phyloP scores from a whole-genome alignment of 208 protist species.

The Trypanosoma brucei region DNA sequence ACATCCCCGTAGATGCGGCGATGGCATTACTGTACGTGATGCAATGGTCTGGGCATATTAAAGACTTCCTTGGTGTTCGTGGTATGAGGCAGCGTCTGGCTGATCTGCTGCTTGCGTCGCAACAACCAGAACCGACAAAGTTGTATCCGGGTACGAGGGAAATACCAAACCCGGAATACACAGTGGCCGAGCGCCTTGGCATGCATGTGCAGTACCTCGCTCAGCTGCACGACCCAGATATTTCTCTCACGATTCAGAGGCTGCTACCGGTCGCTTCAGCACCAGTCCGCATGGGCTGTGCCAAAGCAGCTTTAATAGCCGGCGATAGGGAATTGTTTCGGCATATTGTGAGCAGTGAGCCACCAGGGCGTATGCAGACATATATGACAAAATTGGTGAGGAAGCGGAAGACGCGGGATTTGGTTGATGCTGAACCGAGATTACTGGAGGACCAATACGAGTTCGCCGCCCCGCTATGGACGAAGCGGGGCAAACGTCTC shows the following conservation, averaged over 20 bases:
- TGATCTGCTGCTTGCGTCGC: conserved; percentile 46
- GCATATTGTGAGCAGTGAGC: conserved; percentile 78
- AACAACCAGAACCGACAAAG: conserved; percentile 24
- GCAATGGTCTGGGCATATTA: conserved; percentile 60
- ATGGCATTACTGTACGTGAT: conserved; percentile 66
- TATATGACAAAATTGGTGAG: conserved; percentile 87
- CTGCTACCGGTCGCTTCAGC: conserved; percentile 45
- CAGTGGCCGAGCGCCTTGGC: conserved; percentile 67
- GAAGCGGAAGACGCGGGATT: conserved; percentile 85
- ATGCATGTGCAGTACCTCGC: conserved; percentile 90
- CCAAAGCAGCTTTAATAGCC: conserved; percentile 86
- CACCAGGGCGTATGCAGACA: conserved; percentile 79
- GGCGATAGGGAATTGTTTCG: conserved; percentile 81
- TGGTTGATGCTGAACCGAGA: conserved; percentile 72
- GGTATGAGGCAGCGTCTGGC: conserved; percentile 81
- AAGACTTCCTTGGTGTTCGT: conserved; percentile 60
- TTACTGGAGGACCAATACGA: conserved; percentile 88
- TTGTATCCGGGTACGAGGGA: conserved; percentile 84
- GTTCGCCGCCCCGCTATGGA: conserved; percentile 87
- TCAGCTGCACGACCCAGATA: conserved; percentile 74
- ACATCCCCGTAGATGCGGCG: conserved; percentile 75
- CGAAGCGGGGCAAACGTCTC: conserved; percentile 79
- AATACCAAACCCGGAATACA: conserved; percentile 89
- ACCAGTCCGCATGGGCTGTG: conserved; percentile 88
- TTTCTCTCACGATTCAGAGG: conserved; percentile 45